Base-by-base conservation (phyloP, 768 basidiomycete species). In the Phanerochaete sordida region DNA sequence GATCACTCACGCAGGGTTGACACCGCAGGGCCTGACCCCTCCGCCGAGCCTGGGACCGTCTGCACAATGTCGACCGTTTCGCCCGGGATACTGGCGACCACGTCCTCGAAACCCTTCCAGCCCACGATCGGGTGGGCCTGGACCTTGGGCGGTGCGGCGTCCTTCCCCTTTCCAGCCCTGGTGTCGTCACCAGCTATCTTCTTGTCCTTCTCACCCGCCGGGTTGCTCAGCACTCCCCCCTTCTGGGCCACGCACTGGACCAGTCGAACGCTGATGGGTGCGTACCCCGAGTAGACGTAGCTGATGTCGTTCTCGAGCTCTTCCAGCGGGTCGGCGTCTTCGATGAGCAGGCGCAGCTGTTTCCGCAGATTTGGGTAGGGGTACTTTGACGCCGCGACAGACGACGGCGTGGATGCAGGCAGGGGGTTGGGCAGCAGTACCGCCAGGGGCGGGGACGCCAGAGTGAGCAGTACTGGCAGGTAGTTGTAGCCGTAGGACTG, bases 41-140 rank as follows among this genome's bases (percentile, higher is more conserved):
- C 68, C 19, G 69, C 65, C 33, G 62, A 71, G 26, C 66, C 72
- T 16, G 73, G 64, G 52, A 69, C 69, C 64, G 77, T 79, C 69
- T 84, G 87, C 30, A 78, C 75, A 35, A 91, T 81, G 73, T 99
- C 95, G 44, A 97, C 83, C 23, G 88, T 91, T 69, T 86, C 84
- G 2, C 97, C 97, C 0, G 94, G 91, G 57, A 98, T 86, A 56
- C 81, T 79, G 35, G 82, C 82, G 23, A 97, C 70, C 15, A 92
- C 83, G 67, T 98, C 96, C 73, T 98, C 97, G 69, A 99, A 94
- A 24, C 95, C 96, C 72, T 91, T 96, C 95, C 96, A 99, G 2
- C 96, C 96, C 9, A 90, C 84, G 60, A 99, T 90, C 1, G 93
- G 90, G 72, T 97, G 95, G 1, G 95, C 94, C 69, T 86, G 88